Evolutionary conservation across 202 grass and related monocot genomes (phyloP).

Genomic region (Digitaria exilis): DNA sequence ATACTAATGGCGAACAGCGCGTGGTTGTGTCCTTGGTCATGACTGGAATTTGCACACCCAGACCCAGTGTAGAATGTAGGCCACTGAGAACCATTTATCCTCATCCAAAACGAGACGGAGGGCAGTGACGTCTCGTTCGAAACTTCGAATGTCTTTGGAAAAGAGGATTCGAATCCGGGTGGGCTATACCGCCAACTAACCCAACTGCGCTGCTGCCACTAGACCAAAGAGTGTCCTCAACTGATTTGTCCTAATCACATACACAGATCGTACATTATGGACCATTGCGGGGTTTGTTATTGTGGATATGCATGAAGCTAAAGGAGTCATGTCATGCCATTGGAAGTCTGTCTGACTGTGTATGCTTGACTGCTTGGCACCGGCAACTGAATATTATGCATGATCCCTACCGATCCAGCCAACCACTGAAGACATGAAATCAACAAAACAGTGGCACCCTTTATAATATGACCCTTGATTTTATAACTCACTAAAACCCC

Average conservation of each 20-base stretch:
- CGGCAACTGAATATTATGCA: background rate
- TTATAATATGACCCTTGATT: background rate
- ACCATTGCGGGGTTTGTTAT: background rate
- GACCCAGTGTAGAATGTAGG: background rate
- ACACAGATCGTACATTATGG: background rate
- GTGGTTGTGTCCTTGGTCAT: slow-evolving; percentile 21
- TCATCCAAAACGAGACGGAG: background rate
- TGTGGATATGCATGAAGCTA: background rate
- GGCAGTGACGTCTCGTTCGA: background rate
- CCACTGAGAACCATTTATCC: slow-evolving; percentile 22
- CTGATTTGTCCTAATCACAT: slow-evolving; percentile 12
- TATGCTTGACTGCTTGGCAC: background rate
- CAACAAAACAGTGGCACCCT: background rate
- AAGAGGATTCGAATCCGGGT: background rate
- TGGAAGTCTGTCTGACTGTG: background rate
- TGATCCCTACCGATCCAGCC: background rate
- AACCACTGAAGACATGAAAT: background rate
- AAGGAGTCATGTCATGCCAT: background rate
- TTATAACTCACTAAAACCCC: background rate
- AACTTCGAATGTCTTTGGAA: background rate
- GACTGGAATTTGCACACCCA: slow-evolving; percentile 21
- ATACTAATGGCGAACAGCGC: slow-evolving; percentile 21
- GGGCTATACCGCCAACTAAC: background rate
- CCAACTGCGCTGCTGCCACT: background rate
- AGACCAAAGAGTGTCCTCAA: background rate